Evolutionary conservation across 1,139 yeast genomes (phyloP), one percentile per base, ranked within the genome.

Genomic region (Insectozyma bohioensis): DNA sequence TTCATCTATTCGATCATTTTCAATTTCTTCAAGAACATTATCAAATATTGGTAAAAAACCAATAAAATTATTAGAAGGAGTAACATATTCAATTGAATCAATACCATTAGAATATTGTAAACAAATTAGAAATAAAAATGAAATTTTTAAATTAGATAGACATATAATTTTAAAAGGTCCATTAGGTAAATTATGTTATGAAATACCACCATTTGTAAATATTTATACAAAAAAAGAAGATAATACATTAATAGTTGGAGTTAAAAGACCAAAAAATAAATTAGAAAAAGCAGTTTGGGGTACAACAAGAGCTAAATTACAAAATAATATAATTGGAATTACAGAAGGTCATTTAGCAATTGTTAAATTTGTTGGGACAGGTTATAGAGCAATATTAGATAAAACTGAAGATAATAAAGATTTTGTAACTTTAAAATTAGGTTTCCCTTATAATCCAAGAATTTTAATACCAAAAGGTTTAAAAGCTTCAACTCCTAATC

Each of bases 211-310:
- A 37, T 90, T 90, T 50, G 74, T 90, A 30, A 57, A 65, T 3
- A 43, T 85, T 5, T 49, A 48, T 8, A 41, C 47, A 9, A 49
- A 55, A 10, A 33, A 33, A 13, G 32, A 28, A n/a, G 34, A 30
- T 6, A 65, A 63, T 26, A 63, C 65, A 36, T 55, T 85, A 12
- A 50, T 52, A 6, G 80, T 92, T 2, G 43, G 63, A 1, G 86
- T 92, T 5, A 59, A 65, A 20, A 73, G 85, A 51, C 67, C 80
- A 5, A 56, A 58, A 2, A 69, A 75, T 49, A 82, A 77, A 51
- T 67, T 77, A 34, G 98, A 94, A 63, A 77, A 83, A 44, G 69
- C 94, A 21, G 78, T 92, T 78, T 94, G 98, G 98, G 99, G 98
- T 10, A 92, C 98, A 6, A 74, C 85, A 30, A 76, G 98, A 52